Evolutionary conservation across 2,329 filamentous ascomycete species (phyloP).

Genomic region (Aspergillus flavus): DNA sequence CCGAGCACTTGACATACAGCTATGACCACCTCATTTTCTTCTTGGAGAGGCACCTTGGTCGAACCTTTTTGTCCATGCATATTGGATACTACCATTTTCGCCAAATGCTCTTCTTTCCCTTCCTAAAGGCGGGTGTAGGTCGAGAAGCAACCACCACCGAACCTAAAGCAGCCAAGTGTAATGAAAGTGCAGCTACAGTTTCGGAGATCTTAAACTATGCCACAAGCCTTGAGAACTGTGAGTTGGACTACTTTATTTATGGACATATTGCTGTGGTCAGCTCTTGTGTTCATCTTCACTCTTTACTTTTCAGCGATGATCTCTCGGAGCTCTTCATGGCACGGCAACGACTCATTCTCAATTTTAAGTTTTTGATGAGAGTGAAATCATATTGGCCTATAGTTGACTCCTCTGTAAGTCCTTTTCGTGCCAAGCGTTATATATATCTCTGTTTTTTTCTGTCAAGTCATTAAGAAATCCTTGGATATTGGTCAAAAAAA

Average conservation of each 20-base stretch:
- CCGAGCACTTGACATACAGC: slow-evolving; percentile 16
- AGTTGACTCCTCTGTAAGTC: slow-evolving; percentile 20
- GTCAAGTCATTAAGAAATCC: background rate
- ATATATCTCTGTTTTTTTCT: background rate
- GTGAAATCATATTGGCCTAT: slow-evolving; percentile 25
- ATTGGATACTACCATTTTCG: slow-evolving; percentile 25
- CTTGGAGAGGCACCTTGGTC: slow-evolving; percentile 18
- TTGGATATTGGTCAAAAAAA: background rate
- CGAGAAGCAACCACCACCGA: background rate
- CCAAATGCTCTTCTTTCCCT: slow-evolving; percentile 28
- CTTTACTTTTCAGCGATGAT: slow-evolving; percentile 22
- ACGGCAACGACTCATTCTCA: slow-evolving; percentile 20
- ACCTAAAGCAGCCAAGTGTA: slow-evolving; percentile 18
- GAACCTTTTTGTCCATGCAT: slow-evolving; percentile 27
- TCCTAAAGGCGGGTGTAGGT: slow-evolving; percentile 17
- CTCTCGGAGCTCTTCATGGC: slow-evolving; percentile 13
- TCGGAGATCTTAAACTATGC: slow-evolving; percentile 22
- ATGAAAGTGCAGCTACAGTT: slow-evolving; percentile 18
- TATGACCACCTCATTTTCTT: slow-evolving; percentile 18
- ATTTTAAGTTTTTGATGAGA: slow-evolving; percentile 26
- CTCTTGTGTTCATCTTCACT: slow-evolving; percentile 26
- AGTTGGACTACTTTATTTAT: slow-evolving; percentile 25
- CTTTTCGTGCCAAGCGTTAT: background rate
- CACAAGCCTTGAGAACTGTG: slow-evolving; percentile 19
- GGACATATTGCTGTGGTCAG: slow-evolving; percentile 25